These are phyloP conservation scores for Cordyceps tenuipes DNA, from an alignment of 2,329 filamentous ascomycete species.

Conservation along the genomic window DNA sequence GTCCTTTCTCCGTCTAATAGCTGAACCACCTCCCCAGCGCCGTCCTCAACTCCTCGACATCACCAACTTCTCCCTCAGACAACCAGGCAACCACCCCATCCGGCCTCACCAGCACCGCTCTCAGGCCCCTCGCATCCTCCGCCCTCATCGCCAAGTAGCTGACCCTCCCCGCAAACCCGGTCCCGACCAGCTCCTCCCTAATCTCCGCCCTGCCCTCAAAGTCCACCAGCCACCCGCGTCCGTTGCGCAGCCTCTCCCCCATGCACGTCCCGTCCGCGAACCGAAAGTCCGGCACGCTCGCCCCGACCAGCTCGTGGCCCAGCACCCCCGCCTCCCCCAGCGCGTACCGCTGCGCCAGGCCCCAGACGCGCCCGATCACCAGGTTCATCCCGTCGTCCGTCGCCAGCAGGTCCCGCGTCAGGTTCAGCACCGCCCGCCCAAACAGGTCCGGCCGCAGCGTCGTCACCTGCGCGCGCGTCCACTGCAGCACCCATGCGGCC, in stretches of 20 bases:
- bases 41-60: constrained; percentile 13
- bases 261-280: constrained; percentile 21
- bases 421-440: constrained; percentile 18
- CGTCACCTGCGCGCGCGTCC: constrained; percentile 29
- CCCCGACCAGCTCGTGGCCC: constrained; percentile 24
- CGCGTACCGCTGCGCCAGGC: constrained; percentile 25
- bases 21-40: constrained; percentile 9
- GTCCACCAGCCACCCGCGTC: constrained; percentile 22
- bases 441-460: constrained; percentile 21
- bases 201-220: constrained; percentile 16
- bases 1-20: neutral
- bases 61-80: constrained; percentile 14
- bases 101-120: constrained; percentile 22
- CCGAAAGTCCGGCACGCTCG: constrained; percentile 28
- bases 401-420: constrained; percentile 21
- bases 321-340: constrained; percentile 10
- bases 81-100: constrained; percentile 27
- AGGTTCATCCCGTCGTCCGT: constrained; percentile 23
- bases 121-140: constrained; percentile 19
- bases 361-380: constrained; percentile 26
- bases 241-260: constrained; percentile 22
- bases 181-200: constrained; percentile 7
- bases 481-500: constrained; percentile 28
- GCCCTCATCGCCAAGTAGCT: constrained; percentile 16
- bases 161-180: constrained; percentile 13